phyloP scores from a whole-genome alignment of 1,284 basidiomycete genomes.

The Ustilago crameri region DNA sequence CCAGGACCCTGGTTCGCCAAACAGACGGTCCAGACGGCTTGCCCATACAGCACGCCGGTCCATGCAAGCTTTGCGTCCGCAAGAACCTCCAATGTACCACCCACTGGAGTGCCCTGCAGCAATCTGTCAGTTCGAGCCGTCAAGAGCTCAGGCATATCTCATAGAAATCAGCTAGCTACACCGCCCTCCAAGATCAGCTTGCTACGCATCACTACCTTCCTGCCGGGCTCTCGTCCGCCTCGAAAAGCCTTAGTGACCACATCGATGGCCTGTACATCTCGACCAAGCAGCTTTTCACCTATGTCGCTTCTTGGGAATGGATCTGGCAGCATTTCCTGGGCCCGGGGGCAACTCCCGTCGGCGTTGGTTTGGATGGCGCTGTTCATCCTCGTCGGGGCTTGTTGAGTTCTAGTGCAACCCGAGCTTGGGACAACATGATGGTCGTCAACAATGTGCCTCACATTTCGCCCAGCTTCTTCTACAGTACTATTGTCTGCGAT shows the following conservation, averaged over 20 bases:
- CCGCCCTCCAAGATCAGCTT: constrained; percentile 45
- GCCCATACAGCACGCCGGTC: constrained; percentile 32
- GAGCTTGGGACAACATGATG: constrained; percentile 40
- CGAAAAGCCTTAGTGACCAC: constrained; percentile 28
- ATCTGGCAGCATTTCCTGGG: constrained; percentile 43
- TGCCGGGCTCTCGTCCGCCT: constrained; percentile 25
- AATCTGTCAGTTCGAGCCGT: constrained; percentile 43
- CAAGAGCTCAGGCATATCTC: constrained; percentile 48
- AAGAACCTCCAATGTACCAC: constrained; percentile 47
- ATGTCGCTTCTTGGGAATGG: constrained; percentile 44
- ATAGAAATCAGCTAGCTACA: constrained; percentile 35
- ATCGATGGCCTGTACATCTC: constrained; percentile 46
- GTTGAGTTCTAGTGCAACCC: constrained; percentile 14
- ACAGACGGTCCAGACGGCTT: constrained; percentile 36
- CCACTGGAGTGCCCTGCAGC: constrained; percentile 43
- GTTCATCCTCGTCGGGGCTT: constrained; percentile 36
- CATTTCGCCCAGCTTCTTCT: constrained; percentile 46
- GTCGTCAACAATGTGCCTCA: constrained; percentile 30
- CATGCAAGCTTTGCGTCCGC: constrained; percentile 46
- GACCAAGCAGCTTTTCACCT: constrained; percentile 40
- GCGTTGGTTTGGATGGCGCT: constrained; percentile 30
- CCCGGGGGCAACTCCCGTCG: constrained; percentile 20
- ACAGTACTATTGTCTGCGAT: constrained; percentile 40
- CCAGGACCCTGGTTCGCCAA: not conserved
- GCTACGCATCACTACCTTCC: constrained; percentile 29